These are phyloP conservation scores for Phytophthora ohioensis DNA, from an alignment of 352 stramenopile genomes.

Conservation along the genomic window DNA sequence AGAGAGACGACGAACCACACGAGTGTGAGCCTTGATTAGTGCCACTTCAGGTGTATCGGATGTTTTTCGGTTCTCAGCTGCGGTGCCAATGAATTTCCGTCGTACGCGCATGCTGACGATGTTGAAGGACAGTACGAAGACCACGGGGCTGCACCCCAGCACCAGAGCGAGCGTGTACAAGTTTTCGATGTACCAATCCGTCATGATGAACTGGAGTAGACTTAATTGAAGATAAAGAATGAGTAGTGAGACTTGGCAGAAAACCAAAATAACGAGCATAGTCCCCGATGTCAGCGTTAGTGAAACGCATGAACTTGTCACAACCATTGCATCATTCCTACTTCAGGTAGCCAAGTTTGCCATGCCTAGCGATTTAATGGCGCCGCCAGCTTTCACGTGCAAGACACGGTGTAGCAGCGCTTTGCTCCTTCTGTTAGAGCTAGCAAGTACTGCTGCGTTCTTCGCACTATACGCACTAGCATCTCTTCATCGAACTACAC, in stretches of 20 bases:
- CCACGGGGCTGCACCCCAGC: constrained; percentile 43
- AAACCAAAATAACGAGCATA: constrained; percentile 34
- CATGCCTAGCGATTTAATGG: constrained; percentile 36
- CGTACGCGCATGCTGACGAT: constrained; percentile 44
- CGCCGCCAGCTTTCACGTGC: constrained; percentile 53
- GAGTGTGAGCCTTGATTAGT: constrained; percentile 68
- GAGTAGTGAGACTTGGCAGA: constrained; percentile 22
- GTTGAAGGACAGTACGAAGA: constrained; percentile 50
- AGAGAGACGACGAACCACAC: constrained; percentile 53
- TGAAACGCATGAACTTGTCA: constrained; percentile 32
- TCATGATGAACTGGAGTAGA: constrained; percentile 24
- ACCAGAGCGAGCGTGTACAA: constrained; percentile 46
- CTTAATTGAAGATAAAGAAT: constrained; percentile 2
- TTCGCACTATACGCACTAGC: constrained; percentile 56
- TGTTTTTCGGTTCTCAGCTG: constrained; percentile 24
- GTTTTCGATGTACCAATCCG: constrained; percentile 64
- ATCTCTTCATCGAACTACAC: constrained; percentile 42
- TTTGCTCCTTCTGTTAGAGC: constrained; percentile 51
- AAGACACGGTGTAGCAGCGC: constrained; percentile 54
- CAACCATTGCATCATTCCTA: constrained; percentile 15
- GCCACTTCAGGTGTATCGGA: constrained; percentile 63
- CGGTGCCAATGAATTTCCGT: constrained; percentile 22
- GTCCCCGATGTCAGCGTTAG: constrained; percentile 2
- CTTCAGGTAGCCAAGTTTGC: not conserved
- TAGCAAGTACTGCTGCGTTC: constrained; percentile 42